Evolutionary conservation across 2,329 filamentous ascomycete genomes (phyloP), one percentile per base, ranked within the genome.

Genomic region (Massarina eburnea): DNA sequence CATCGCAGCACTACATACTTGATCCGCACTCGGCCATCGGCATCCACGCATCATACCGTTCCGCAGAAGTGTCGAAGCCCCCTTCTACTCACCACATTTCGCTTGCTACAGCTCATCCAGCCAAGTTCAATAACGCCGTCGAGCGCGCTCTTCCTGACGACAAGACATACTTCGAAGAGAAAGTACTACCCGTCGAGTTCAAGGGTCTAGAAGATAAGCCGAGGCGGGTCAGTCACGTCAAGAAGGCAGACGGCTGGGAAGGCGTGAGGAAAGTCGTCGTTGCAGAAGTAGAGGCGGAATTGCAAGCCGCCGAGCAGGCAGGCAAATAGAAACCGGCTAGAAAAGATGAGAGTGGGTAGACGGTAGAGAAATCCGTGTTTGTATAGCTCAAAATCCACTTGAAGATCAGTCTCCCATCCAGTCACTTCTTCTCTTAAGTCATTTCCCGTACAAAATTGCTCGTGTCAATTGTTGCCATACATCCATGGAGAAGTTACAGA

Each of bases 1-100:
- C 75, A 1, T 67, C 64, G 5, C 58, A 68, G 41, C 60, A 66
- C 46, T 97, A 97, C 72, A 81, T 97, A 33, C 82, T 97, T 1
- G 94, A 99, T 67, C 94, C 94, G 1, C 94, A 99, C 74, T 85
- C 90, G 0, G 90, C 94, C 1, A 88, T 99, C 36, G 94, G 91
- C 45, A 80, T 96, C 30, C 80, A 86, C 15, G 91, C 89, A 1
- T 81, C 91, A 0, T 67, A 83, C 43, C 80, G 91, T 46, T 91
- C 89, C 2, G 78, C 88, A 26, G 55, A 65, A 40, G 77, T 82
- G 10, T 70, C 75, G 1, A 72, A 72, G 21, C 67, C 76, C 34
- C 69, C 76, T 2, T 67, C 71, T 2, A 74, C 75, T 14, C 73
- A 85, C 41, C 88, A 95, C 68, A 87, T 99, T 61, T 85, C 90